Evolutionary conservation across 306 rosid species (phyloP), one percentile per base, ranked within the genome.

Genomic region (Prosopis cineraria): DNA sequence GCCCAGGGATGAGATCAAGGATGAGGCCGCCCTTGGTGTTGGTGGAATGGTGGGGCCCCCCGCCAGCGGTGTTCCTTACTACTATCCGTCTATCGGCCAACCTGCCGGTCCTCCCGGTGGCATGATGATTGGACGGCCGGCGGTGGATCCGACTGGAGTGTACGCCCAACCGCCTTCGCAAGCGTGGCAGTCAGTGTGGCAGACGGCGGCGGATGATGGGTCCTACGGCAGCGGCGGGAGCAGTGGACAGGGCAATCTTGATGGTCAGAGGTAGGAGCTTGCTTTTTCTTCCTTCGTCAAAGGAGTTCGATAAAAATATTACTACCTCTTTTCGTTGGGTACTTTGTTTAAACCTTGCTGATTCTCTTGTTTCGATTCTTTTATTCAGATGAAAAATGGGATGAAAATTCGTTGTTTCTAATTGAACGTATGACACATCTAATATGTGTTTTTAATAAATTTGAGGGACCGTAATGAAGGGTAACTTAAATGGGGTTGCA

Each of bases 141-240:
- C 99, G 0, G 79, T 93, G 75, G 99, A 95, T 80, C 94, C 99
- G 7, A 63, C 92, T 0, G 99, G 93, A 4, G 89, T 93, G 12
- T 93, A 93, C 40, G 96, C 69, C 22, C 98, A 92, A 83, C 98
- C 98, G 0, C 99, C 99, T 1, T 95, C 99, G 0, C 97, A 95
- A 83, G 99, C 99, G 3, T 95, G 98, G 99, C 97, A 93, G 79
- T 91, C 97, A 0, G 98, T 88, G 60, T 92, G 98, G 98, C 97
- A 94, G 89, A 63, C 90, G 2, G 83, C 85, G 3, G 76, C 91
- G 11, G 94, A 90, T 3, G 98, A 94, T 8, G 89, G 85, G 13
- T 86, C 93, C 6, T 94, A 89, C 41, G 91, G 86, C 19, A 81
- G 89, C 37, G 96, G 92, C 9, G 96, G 87, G 7, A 83, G 81